Evolutionary conservation across 106 monocot species (phyloP), one percentile per base, ranked within the genome.

Genomic region (Xerophyta viscosa): DNA sequence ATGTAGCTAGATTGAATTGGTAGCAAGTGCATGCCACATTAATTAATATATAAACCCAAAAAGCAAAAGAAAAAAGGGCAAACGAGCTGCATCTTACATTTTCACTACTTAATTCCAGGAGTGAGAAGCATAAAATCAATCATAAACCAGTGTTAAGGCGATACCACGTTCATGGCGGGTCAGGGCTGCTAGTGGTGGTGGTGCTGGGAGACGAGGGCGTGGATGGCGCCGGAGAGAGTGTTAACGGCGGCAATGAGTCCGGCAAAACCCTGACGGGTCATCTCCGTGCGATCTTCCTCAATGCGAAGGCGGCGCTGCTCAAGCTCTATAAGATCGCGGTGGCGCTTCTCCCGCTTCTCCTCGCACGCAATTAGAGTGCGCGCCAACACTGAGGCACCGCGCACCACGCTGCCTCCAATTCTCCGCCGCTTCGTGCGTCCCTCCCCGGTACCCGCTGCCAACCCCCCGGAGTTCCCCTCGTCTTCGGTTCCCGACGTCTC

Each of bases 301-400:
- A 84, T 52, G 8, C 74, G 77, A 2, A 93, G 62, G 37, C 83
- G 70, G 48, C 92, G 53, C 71, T 87, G 87, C 69, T 93, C 80
- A 30, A 93, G 63, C 61, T 80, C 77, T 54, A 87, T 37, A 45
- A 84, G 29, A 11, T 87, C 83, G 4, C 77, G 79, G 80, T 93
- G 92, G 15, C 87, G 71, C 67, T 60, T 74, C 54, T 87, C 83
- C 45, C 77, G 50, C 74, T 71, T 76, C 62, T 93, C 92, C 68
- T 93, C 87, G 57, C 87, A 87, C 0, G 79, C 66, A 51, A 80
- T 56, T 46, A 93, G 31, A 11, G 92, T 63, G 37, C 66, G 74
- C 17, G 87, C 67, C 20, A 93, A 66, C 53, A 80, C 69, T 25
- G 77, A 71, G 49, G 87, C 87, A 13, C 80, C 72, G 22, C 74